Base-by-base conservation (phyloP, 2,329 filamentous ascomycete genomes). In the Nemania bipapillata region DNA sequence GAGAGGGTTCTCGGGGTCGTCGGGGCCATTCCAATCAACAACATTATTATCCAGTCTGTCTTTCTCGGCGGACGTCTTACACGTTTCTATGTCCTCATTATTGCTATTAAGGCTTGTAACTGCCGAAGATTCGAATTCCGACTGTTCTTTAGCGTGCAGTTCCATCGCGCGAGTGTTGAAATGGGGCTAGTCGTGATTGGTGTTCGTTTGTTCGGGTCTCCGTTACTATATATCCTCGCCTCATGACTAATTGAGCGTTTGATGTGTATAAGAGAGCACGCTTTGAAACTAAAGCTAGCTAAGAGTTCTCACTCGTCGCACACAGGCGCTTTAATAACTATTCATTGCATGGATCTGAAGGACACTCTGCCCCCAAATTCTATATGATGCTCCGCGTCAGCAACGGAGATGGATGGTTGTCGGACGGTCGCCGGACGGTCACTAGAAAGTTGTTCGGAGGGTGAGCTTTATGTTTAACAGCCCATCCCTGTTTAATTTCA, bases 11-110 rank as follows among this genome's bases (percentile, higher is more conserved):
- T 57, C 42, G 0, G 68, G 60, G 32, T 70, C 68, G n/a, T 65
- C 40, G 20, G 65, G 60, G 3, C 68, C 65, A 37, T 70, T 61
- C 68, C 68, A 70, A 26, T 64, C 65, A 42, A 70, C 68, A 15
- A 65, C 47, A 49, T 70, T 40, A 49, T 52, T 42, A 32, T 61
- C 30, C 2, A 22, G 26, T 7, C 17, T 20, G 28, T 8, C 17
- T 50, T 56, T 66, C 40, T 61, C 63, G 8, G 20, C 22, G 11
- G 20, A 42, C 15, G 15, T 17, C 20, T 17, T 56, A 42, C 30
- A 26, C 26, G 52, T 17, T 9, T 66, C 57, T 5, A 3, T 24
- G 57, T 61, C 63, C 20, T 24, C 52, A 45, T 56, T 56, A 2
- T 52, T 5, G 22, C 32, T 30, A 24, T 32, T 17, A 7, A 26